Conservation (phyloP, 805 yeast species). For the Saccharomycopsis fermentans region DNA sequence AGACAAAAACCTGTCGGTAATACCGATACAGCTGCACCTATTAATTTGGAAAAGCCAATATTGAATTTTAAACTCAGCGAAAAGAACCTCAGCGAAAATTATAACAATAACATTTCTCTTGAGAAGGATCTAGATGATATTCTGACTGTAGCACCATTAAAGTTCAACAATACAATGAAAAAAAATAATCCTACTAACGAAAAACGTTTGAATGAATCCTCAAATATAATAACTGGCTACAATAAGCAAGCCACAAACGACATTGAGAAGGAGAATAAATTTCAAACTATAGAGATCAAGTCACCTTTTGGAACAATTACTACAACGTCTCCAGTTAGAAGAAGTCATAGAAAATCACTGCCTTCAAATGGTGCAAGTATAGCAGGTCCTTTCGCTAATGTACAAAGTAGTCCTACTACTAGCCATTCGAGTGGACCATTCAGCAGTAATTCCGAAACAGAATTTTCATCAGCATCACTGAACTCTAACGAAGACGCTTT, state of each 20-base stretch:
- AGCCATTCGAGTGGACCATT: not conserved
- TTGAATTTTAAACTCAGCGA: not conserved
- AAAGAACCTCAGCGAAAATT: not conserved
- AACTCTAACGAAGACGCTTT: not conserved
- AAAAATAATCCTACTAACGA: not conserved
- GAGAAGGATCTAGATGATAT: not conserved
- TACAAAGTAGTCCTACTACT: not conserved
- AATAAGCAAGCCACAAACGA: not conserved
- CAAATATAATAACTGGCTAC: not conserved
- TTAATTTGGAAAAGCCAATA: not conserved
- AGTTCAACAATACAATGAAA: not conserved
- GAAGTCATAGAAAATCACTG: not conserved
- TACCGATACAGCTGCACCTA: not conserved
- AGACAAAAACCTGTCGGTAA: not conserved
- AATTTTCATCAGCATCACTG: not conserved
- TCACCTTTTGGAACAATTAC: conserved; percentile 18
- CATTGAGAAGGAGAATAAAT: not conserved
- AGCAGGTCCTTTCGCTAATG: not conserved
- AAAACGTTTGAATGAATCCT: not conserved
- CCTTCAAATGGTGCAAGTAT: not conserved
- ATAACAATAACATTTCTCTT: not conserved
- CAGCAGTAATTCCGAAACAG: not conserved
- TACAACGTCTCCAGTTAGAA: conserved; percentile 1
- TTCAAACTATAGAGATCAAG: conserved; percentile 7
- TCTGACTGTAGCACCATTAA: conserved; percentile 1